Base-by-base conservation (phyloP, 1,284 basidiomycete species). In the Phylloporus sp. region DNA sequence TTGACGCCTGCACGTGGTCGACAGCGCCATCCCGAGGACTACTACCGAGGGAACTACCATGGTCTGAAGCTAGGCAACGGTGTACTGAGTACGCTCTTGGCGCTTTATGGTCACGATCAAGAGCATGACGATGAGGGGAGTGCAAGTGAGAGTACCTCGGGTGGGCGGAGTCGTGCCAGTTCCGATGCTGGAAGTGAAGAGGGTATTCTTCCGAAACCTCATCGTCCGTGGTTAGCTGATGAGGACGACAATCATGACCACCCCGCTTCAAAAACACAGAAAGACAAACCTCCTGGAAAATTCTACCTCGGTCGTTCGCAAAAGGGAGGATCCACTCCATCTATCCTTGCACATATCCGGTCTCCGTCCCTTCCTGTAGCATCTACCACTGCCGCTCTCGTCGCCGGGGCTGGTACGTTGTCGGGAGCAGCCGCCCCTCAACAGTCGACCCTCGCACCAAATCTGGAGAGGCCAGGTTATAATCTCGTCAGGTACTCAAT, bases 321-420 rank as follows among this genome's bases (percentile, higher is more conserved):
- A 1, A 76, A 77, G 20, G 59, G 59, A 0, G 73, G 65, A 19
- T 76, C 78, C 20, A 66, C 77, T 25, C 74, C 77, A 17, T 77
- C 77, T 15, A 66, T 80, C 35, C 32, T 80, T 39, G 60, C 57
- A 4, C 67, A 75, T 45, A 55, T 73, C 49, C 70, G 63, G n/a
- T n/a, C 68, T 5, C 65, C 74, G 10, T 69, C 76, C 12, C 57
- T 74, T 29, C 73, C 76, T 7, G 56, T 64, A 7, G 63, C 72
- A 0, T 58, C 73, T 11, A 60, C 78, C 20, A 66, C 78, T 19
- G 75, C 78, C 0, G 78, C 89, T 4, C 83, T 94, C 41, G 85
- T 94, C 45, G 86, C 90, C 29, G 88, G 86, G 64, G 89, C 91
- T 0, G 87, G 88, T 4, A 85, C 87, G 62, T 77, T 89, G 19